Base-by-base conservation (phyloP, 768 basidiomycete species). In the Macrocybe gigantea region DNA sequence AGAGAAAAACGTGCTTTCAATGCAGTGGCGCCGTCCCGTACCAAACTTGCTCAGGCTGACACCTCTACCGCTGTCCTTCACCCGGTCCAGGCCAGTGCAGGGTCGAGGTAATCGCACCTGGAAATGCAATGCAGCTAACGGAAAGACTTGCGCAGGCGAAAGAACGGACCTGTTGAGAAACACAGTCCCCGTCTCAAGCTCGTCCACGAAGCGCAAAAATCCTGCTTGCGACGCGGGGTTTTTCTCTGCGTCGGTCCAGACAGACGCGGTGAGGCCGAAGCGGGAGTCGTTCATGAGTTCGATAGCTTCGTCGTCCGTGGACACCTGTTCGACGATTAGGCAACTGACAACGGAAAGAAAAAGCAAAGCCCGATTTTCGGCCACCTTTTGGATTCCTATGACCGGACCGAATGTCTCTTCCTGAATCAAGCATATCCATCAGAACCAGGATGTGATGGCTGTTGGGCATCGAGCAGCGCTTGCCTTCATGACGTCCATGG, bases 11-110 rank as follows among this genome's bases (percentile, higher is more conserved):
- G n/a, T 7, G 50, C 42, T 2, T 33, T 30, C 13, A 34, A 34
- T 37, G 3, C 5, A 4, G 22, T 22, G 22, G 33, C 46, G 12
- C 10, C 5, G 34, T 33, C 5, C 68, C 80, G 48, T 48, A 91
- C 93, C 94, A 53, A 89, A 93, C 60, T 85, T 84, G 62, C 89
- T 92, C 56, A 98, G 68, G 58, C 90, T 93, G 50, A 97, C 72
- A 1, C 95, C 96, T 30, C 93, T 73, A 22, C 96, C 96, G 47
- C 88, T 93, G 57, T 96, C 71, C 72, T 97, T 98, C 41, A 91
- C 85, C 95, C 96, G 2, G 85, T 89, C 96, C 96, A 99, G 0
- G 89, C 78, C 1, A 98, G 70, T 5, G 93, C 92, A 1, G 96
- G 95, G 59, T 99, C 96, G 15, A 96, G 74, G 59, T 74, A 85